Evolutionary conservation across 2,329 filamentous ascomycete genomes (phyloP), one percentile per base, ranked within the genome.

Genomic region (Conoideocrella luteorostrata): DNA sequence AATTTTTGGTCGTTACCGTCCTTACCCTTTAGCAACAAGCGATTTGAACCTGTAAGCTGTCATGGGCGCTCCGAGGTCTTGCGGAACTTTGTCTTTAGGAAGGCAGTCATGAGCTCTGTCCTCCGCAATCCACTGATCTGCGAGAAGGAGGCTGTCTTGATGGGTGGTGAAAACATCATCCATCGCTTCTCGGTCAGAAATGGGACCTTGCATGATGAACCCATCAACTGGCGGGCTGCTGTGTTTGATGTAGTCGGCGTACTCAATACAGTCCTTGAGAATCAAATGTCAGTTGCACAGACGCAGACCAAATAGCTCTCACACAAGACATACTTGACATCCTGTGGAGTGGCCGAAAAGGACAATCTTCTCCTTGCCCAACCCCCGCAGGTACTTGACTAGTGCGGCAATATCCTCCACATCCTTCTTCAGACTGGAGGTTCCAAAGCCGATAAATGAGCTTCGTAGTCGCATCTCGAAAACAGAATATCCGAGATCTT

Each of bases 201-300:
- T 82, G 0, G 86, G 82, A 0, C 84, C 88, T 61, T 95, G 89
- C 43, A 95, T 66, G 35, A 95, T 84, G 39, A 81, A 82, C 28
- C 84, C 89, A 47, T 93, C 79, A 2, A 95, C 66, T 0, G 78
- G 75, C 11, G 76, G 65, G 32, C 64, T 62, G 5, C 56, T 55
- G 28, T 69, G 54, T 49, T 68, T 68, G 39, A 59, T 57, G 20
- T 67, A 67, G 42, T 69, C 61, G 17, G 66, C 66, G 44, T 80
- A 80, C 50, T 74, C 72, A 61, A 79, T 72, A 48, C 71, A 77
- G 52, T 80, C 77, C 74, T 80, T n/a, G n/a, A n/a, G n/a, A n/a
- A n/a, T n/a, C n/a, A n/a, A n/a, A n/a, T n/a, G n/a, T n/a, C n/a
- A 40, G 20, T 5, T 20, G 13, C 12, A 23, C 15, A 18, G 7